Evolutionary conservation across 2,329 filamentous ascomycete species (phyloP), one percentile per base, ranked within the genome.

Genomic region (Colletotrichum tabaci): DNA sequence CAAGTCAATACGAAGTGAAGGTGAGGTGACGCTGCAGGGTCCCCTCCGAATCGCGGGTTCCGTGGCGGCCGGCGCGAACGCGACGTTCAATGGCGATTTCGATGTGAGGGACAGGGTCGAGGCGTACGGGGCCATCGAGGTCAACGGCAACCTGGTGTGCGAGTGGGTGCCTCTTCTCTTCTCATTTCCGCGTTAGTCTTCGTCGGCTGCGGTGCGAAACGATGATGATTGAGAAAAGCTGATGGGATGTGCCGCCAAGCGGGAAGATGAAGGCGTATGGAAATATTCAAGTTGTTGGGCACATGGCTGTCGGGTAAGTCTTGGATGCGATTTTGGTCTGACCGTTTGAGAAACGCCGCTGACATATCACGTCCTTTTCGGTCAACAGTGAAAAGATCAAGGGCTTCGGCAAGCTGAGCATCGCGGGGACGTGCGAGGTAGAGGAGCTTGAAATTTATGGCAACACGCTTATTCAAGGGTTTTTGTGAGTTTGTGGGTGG

Each of bases 11-110:
- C 81, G 81, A 74, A 85, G 82, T 61, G 84, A 86, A 46, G 76
- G 80, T 18, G 78, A 82, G 46, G 74, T 87, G 65, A 75, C 79
- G 30, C 79, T 87, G 7, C 74, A 77, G 4, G 85, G 85, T 1
- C 85, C 85, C 10, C 77, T 87, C 72, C 84, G 88, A 69, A 82
- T 88, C 23, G 79, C 81, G 30, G 84, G 84, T 13, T 85, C 83
- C 3, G 83, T 88, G 75, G 82, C 82, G 73, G 84, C 82, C 7
- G 84, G 83, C 62, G 82, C 84, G 8, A 82, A 81, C 38, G 82
- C 88, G 61, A 81, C 77, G 16, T 80, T 88, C 35, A 76, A 80
- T 4, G 86, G 84, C 3, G 83, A 86, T 64, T 81, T 87, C 53
- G 77, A 79, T 21, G 79, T 87, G n/a, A 77, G 78, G 5, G 84